phyloP scores from a whole-genome alignment of 2,329 filamentous ascomycete genomes.

The Paracamarosporium sp. region DNA sequence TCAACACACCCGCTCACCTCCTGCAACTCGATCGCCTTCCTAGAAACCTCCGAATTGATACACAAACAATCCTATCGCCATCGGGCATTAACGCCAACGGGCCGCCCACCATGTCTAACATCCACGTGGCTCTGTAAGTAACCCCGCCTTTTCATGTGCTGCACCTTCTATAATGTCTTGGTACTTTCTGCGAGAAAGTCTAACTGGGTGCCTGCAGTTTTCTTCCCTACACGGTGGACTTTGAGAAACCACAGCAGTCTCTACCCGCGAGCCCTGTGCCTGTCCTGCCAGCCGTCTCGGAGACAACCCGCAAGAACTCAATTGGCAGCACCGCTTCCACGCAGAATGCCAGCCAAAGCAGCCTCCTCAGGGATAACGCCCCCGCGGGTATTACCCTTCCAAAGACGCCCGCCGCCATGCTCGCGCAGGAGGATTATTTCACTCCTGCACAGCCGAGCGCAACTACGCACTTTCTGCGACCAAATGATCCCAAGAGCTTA shows the following conservation, averaged over 20 bases:
- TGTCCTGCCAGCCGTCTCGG: slow-evolving; percentile 36
- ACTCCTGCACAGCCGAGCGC: slow-evolving; percentile 48
- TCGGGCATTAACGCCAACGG: slow-evolving; percentile 12
- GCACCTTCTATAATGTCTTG: not conserved
- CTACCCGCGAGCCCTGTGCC: slow-evolving; percentile 27
- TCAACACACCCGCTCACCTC: slow-evolving; percentile 2
- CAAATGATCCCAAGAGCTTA: slow-evolving; percentile 58
- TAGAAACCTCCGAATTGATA: slow-evolving; percentile 11
- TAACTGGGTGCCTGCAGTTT: slow-evolving; percentile 65
- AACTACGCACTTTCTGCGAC: slow-evolving; percentile 62
- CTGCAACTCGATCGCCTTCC: not conserved
- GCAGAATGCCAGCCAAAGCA: slow-evolving; percentile 41
- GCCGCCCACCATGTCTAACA: slow-evolving; percentile 61
- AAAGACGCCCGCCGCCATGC: slow-evolving; percentile 49
- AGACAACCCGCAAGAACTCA: slow-evolving; percentile 59
- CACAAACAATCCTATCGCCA: slow-evolving; percentile 4
- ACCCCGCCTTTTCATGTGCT: not conserved
- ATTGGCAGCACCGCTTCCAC: slow-evolving; percentile 14
- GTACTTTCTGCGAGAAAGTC: not conserved
- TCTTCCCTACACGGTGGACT: slow-evolving; percentile 90
- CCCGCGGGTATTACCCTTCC: slow-evolving; percentile 40
- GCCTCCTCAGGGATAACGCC: slow-evolving; percentile 46
- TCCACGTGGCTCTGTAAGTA: slow-evolving; percentile 66
- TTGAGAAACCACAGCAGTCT: slow-evolving; percentile 58
- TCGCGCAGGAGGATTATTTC: slow-evolving; percentile 55